Conservation (phyloP, 2,329 filamentous ascomycete species). For the Dothistroma pini region DNA sequence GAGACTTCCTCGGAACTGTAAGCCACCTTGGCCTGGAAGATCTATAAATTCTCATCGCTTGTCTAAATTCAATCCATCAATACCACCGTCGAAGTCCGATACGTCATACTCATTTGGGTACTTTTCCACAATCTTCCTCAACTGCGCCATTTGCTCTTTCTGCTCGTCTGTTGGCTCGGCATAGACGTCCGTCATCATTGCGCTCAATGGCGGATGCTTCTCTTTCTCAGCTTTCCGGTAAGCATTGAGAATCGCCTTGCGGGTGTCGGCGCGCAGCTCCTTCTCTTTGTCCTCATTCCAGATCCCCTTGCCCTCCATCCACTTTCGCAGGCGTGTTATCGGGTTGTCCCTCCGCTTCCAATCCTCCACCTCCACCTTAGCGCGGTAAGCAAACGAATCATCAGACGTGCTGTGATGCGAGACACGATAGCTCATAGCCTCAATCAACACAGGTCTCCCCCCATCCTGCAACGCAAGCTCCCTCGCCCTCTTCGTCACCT, state of each 20-base stretch:
- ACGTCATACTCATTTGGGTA: slow-evolving; percentile 95
- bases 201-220: slow-evolving; percentile 68
- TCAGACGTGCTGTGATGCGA: slow-evolving; percentile 96
- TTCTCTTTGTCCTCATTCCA: slow-evolving; percentile 87
- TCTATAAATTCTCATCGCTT: slow-evolving; percentile 16
- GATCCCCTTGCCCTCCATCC: slow-evolving; percentile 75
- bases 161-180: slow-evolving; percentile 79
- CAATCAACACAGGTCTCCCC: slow-evolving; percentile 80
- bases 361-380: slow-evolving; percentile 87
- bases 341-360: slow-evolving; percentile 91
- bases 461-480: slow-evolving; percentile 73
- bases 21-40: slow-evolving; percentile 44
- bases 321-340: slow-evolving; percentile 80
- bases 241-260: slow-evolving; percentile 75
- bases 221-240: slow-evolving; percentile 80
- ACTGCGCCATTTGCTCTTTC: slow-evolving; percentile 68
- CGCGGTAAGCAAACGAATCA: slow-evolving; percentile 94
- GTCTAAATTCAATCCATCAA: slow-evolving; percentile 53
- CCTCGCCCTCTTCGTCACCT: slow-evolving; percentile 73
- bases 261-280: slow-evolving; percentile 59
- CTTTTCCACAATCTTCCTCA: slow-evolving; percentile 72
- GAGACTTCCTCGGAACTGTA: slow-evolving; percentile 62
- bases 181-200: slow-evolving; percentile 86
- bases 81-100: slow-evolving; percentile 68
- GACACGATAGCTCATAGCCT: slow-evolving; percentile 98